A percentile compares a stretch with the other conserved stretches of the same genome.
Conservation (phyloP, 805 yeast species). For the Lachancea sp. region DNA sequence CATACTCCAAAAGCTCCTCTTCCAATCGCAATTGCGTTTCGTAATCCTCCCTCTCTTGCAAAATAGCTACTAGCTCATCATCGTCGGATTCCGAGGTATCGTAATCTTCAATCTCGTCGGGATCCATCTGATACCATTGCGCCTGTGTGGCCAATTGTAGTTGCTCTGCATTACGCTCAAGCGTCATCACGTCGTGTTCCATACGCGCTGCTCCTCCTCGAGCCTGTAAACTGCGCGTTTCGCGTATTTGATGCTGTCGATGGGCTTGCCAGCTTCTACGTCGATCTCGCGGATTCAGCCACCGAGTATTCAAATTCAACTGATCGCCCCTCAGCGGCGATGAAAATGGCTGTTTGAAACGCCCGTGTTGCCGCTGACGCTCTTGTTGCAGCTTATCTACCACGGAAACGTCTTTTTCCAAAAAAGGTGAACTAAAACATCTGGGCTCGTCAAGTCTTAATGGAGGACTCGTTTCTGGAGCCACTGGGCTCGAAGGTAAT, state of each 20-base stretch:
- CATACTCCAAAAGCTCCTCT: slow-evolving; percentile 8
- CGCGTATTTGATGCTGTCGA: slow-evolving; percentile 2
- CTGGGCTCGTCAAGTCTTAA: neutral
- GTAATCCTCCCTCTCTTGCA: slow-evolving; percentile 7
- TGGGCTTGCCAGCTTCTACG: slow-evolving; percentile 2
- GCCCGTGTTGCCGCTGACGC: slow-evolving; percentile 1
- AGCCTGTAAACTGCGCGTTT: slow-evolving; percentile 1
- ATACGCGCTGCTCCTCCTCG: slow-evolving; percentile 26
- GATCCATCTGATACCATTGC: slow-evolving; percentile 15
- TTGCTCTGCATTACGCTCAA: slow-evolving; percentile 17
- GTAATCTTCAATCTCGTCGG: slow-evolving; percentile 15
- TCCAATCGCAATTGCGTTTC: slow-evolving; percentile 6
- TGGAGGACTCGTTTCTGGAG: neutral
- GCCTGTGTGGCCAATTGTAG: slow-evolving; percentile 17
- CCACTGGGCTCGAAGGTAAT: slow-evolving; percentile 1
- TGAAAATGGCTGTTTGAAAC: slow-evolving; percentile 5
- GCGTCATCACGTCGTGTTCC: slow-evolving; percentile 26
- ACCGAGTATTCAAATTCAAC: too few relatives aligned
- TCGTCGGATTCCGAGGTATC: slow-evolving; percentile 15
- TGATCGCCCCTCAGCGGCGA: slow-evolving; percentile 1
- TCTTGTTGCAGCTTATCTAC: slow-evolving; percentile 4
- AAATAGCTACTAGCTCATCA: slow-evolving; percentile 20
- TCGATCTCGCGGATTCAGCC: neutral
- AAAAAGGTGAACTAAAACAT: slow-evolving; percentile 4
- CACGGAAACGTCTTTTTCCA: neutral